Evolutionary conservation across 305 asterid species (phyloP), one percentile per base, ranked within the genome.

Genomic region (Fraxinus baroniana): DNA sequence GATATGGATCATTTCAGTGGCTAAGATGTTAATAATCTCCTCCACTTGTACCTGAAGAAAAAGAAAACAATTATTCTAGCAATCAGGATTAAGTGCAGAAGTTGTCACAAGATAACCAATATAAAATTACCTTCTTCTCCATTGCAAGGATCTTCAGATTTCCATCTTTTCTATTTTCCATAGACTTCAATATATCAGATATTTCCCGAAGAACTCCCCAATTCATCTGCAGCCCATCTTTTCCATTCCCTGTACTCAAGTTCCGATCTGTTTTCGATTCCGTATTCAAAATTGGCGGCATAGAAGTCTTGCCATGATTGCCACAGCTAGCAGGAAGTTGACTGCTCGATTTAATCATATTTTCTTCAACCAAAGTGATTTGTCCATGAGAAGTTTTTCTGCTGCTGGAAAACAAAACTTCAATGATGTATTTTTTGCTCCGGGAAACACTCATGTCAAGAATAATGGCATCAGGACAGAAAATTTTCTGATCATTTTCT

Each of bases 121-220:
- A 13, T 60, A 4, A 84, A 5, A 55, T 81, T 85, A 92, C 96
- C 94, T 85, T 88, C 60, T 86, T 77, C 74, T 37, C 52, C 35
- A 49, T 68, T 52, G 82, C 12, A 66, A 81, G 41, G 55, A 18
- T 77, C 64, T 30, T 76, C 30, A 15, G 41, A 20, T 79, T 52
- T 46, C 78, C 86, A 68, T 79, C 60, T 1, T 55, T 57, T 10
- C 30, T 28, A 64, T 70, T 17, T 10, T 20, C 60, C 9, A 76
- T 3, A 55, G 26, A 55, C 26, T 55, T 55, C 66, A 64, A 24
- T 24, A 26, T 24, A 24, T 64, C 36, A 64, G 73, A 78, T 41
- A 78, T 72, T 71, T 87, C 88, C 5, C n/a, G 60, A 77, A 90
- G 75, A 78, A 84, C 52, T 7, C 37, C 83, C 93, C 92, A 88